A percentile compares a stretch with the other conserved stretches of the same genome.
phyloP scores from a whole-genome alignment of 495 filamentous ascomycete genomes.

The Penicillium nucicola region DNA sequence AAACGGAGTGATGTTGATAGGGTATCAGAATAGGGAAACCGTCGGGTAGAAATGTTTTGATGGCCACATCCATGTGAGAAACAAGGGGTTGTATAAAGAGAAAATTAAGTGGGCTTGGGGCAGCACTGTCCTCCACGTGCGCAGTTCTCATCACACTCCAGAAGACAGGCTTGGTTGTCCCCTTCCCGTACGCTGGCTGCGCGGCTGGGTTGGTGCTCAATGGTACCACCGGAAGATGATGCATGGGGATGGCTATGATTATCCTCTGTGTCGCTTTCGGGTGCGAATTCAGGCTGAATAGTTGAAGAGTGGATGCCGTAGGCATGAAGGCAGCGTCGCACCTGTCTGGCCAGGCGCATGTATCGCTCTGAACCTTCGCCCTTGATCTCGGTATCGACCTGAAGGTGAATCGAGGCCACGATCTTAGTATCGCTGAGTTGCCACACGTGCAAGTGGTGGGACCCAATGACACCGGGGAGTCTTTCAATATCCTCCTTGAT shows the following conservation, averaged over 20 bases:
- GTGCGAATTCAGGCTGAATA: conserved; percentile 92
- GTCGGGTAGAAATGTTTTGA: not conserved
- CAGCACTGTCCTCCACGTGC: conserved; percentile 71
- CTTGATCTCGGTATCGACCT: conserved; percentile 73
- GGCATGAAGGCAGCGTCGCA: conserved; percentile 82
- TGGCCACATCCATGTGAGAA: not conserved
- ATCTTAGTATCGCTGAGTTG: conserved; percentile 92
- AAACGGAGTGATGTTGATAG: not conserved
- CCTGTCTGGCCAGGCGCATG: conserved; percentile 79
- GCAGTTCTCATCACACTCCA: conserved; percentile 87
- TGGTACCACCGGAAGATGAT: conserved; percentile 25
- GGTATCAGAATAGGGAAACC: conserved; percentile 3
- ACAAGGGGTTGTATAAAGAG: not conserved
- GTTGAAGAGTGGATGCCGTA: conserved; percentile 98
- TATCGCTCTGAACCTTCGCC: conserved; percentile 73
- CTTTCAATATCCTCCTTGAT: conserved; percentile 87
- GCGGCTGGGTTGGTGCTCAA: conserved; percentile 36
- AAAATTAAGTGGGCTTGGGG: conserved; percentile 32
- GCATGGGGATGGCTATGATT: conserved; percentile 20
- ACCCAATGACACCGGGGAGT: conserved; percentile 79
- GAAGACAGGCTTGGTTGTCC: conserved; percentile 63
- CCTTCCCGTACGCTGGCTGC: conserved; percentile 48
- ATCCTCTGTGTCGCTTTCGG: conserved; percentile 54
- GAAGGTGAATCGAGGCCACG: conserved; percentile 87
- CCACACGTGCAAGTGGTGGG: conserved; percentile 97